These are phyloP conservation scores for Rhynchosporium secalis DNA, from an alignment of 2,329 filamentous ascomycete species.

Conservation along the genomic window DNA sequence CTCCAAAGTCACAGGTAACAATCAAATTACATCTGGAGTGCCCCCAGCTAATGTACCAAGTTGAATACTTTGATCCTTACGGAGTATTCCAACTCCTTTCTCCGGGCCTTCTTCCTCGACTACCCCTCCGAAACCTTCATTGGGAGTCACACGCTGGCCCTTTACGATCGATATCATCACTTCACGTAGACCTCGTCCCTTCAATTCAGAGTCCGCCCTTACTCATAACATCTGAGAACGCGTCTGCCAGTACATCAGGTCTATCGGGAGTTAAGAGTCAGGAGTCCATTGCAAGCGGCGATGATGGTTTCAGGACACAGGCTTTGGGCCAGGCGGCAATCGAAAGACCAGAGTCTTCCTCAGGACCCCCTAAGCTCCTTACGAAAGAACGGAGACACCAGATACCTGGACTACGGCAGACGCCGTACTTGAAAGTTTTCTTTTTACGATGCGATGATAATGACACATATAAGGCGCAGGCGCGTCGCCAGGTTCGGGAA, in stretches of 20 bases:
- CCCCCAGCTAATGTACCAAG: slow-evolving; percentile 46
- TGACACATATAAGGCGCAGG: slow-evolving; percentile 82
- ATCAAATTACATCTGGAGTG: not conserved
- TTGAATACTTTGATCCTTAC: slow-evolving; percentile 95
- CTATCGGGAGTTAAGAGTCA: slow-evolving; percentile 41
- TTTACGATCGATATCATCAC: slow-evolving; percentile 86
- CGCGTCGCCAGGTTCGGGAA: slow-evolving; percentile 77
- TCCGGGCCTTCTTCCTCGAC: slow-evolving; percentile 71
- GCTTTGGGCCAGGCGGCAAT: slow-evolving; percentile 45
- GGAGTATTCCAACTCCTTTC: slow-evolving; percentile 82
- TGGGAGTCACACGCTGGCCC: slow-evolving; percentile 96
- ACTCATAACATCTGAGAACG: slow-evolving; percentile 40
- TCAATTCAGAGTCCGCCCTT: slow-evolving; percentile 47
- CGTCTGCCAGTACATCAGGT: slow-evolving; percentile 38
- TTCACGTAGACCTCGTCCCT: slow-evolving; percentile 83
- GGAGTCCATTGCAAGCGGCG: slow-evolving; percentile 42
- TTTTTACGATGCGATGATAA: slow-evolving; percentile 93
- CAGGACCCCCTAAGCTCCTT: slow-evolving; percentile 30
- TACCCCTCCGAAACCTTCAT: slow-evolving; percentile 88
- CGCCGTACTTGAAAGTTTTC: slow-evolving; percentile 89
- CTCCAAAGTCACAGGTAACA: slow-evolving; percentile 73
- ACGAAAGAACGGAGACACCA: slow-evolving; percentile 76
- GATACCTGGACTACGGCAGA: slow-evolving; percentile 88
- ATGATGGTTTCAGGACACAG: slow-evolving; percentile 64
- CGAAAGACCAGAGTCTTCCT: slow-evolving; percentile 32